Evolutionary conservation across 2,329 filamentous ascomycete genomes (phyloP), one percentile per base, ranked within the genome.

Genomic region (Mycosphaerella sp.): DNA sequence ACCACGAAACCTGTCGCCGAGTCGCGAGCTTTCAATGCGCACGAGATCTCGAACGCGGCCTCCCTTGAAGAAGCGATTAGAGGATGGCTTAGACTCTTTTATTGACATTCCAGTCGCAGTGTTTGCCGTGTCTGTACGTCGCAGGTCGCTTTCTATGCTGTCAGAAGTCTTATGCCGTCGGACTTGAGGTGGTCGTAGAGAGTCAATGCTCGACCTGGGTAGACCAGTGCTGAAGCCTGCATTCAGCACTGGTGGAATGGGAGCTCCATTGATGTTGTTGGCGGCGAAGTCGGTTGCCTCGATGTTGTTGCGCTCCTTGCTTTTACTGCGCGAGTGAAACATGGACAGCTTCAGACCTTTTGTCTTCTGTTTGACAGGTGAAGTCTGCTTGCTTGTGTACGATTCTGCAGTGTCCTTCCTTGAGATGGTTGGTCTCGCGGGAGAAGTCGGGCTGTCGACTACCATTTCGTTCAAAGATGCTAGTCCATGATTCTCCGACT

Each of bases 31-130:
- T 60, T 85, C 82, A 54, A 75, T 76, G n/a, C 79, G 78, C 2
- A 94, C 79, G 27, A 88, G 77, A 27, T 81, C 86, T 54, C 88
- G 86, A 56, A 91, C 82, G 49, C 86, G 78, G 44, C 82, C 80
- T 2, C 83, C 84, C 70, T 89, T 91, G 70, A 95, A 85, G 42
- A 95, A 84, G 6, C 85, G 82, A 37, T 84, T 80, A 7, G 89
- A 75, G 32, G 79, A 81, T 8, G 79, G 80, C 35, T 65, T 62
- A 4, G 68, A 65, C 35, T 75, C 71, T 54, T 69, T 71, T 4
- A 44, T 48, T 2, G 57, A 49, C 6, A 41, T 48, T 12, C 44
- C 49, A 10, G 34, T 41, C 5, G 45, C 50, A 2, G 53, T 55
- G 6, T 41, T 50, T 28, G 43, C 36, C 3, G 61, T 63, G 14